Evolutionary conservation across 106 monocot genomes (phyloP).

Genomic region (Gastrodia elata): DNA sequence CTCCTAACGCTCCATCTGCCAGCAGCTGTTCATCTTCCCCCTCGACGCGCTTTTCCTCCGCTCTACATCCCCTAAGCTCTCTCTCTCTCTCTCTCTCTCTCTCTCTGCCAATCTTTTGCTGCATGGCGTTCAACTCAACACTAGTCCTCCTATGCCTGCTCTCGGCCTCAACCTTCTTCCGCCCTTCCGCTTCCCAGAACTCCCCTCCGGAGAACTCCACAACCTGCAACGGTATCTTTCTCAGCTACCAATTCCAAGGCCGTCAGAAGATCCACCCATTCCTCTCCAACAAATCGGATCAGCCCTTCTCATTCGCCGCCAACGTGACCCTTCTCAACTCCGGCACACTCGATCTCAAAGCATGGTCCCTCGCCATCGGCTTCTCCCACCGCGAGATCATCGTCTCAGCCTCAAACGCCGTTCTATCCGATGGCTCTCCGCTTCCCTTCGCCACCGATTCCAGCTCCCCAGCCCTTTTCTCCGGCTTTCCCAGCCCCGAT

Average conservation of each 20-base stretch:
- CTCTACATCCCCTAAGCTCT: neutral
- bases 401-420: conserved; percentile 37
- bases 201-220: neutral
- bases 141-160: neutral
- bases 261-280: conserved; percentile 16
- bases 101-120: neutral
- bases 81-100: neutral
- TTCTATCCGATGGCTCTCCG: conserved; percentile 44
- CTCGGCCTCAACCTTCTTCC: neutral
- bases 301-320: conserved; percentile 17
- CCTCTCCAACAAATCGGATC: neutral
- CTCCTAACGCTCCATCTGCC: conserved; percentile 3
- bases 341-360: conserved; percentile 9
- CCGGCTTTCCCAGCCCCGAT: conserved; percentile 62
- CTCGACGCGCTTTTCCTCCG: neutral
- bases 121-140: neutral
- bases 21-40: conserved; percentile 3
- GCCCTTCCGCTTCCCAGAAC: neutral
- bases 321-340: conserved; percentile 19
- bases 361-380: conserved; percentile 12
- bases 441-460: conserved; percentile 51
- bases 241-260: conserved; percentile 13
- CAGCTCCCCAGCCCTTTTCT: conserved; percentile 44
- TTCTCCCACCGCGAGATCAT: conserved; percentile 56
- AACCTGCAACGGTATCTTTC: conserved; percentile 19